Percentiles rank a stretch among this genome's conserved stretches.
Evolutionary conservation across 2,329 filamentous ascomycete genomes (phyloP).

Genomic region (Talaromyces marneffei): DNA sequence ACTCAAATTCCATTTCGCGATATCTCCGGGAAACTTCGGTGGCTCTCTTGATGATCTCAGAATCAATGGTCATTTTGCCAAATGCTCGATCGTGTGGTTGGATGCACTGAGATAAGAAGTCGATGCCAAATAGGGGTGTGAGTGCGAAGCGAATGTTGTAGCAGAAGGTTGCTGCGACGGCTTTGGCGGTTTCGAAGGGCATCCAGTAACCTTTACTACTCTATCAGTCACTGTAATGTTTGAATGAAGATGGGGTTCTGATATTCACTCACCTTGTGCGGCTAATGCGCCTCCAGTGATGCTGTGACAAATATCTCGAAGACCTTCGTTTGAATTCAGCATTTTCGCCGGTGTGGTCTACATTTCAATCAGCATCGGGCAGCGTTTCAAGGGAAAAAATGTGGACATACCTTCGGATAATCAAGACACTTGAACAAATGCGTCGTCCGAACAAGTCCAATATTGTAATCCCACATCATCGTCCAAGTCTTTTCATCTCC

Average conservation of each 20-base stretch:
- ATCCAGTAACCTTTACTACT: slow-evolving; percentile 81
- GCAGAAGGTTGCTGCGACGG: slow-evolving; percentile 86
- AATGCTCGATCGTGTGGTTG: slow-evolving; percentile 56
- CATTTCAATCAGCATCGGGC: not conserved
- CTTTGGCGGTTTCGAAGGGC: slow-evolving; percentile 78
- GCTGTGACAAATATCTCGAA: slow-evolving; percentile 85
- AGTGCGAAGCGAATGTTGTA: slow-evolving; percentile 74
- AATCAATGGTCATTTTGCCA: slow-evolving; percentile 61
- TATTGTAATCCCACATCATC: slow-evolving; percentile 96
- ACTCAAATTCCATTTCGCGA: slow-evolving; percentile 26
- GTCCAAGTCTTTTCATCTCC: slow-evolving; percentile 61
- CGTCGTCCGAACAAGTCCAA: slow-evolving; percentile 88
- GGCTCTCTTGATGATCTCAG: slow-evolving; percentile 49
- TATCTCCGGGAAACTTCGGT: slow-evolving; percentile 34
- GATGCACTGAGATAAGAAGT: slow-evolving; percentile 69
- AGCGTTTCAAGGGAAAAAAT: not conserved
- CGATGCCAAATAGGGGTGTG: slow-evolving; percentile 81
- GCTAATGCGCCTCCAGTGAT: slow-evolving; percentile 88
- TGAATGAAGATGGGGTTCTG: not conserved
- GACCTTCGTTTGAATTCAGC: slow-evolving; percentile 67
- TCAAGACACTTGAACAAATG: slow-evolving; percentile 88
- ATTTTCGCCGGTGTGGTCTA: slow-evolving; percentile 88
- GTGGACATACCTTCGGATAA: slow-evolving; percentile 67
- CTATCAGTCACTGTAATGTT: not conserved
- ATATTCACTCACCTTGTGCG: slow-evolving; percentile 66